Base-by-base conservation (phyloP, 768 basidiomycete genomes). In the Boletus pseudo-olivaceus region DNA sequence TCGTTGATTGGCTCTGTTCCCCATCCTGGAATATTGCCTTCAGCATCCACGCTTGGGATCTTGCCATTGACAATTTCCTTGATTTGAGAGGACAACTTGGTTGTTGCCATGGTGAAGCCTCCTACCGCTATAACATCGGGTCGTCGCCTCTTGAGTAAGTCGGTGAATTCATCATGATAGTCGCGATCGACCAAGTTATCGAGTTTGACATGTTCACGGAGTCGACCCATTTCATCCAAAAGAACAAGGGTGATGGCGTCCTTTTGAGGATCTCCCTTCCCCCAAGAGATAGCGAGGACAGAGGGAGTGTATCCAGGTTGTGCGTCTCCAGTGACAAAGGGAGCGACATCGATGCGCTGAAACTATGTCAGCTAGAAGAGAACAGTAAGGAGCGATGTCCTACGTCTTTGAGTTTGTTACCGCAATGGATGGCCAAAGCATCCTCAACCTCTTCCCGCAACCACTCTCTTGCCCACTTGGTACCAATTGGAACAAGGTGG, bases 251-350 rank as follows among this genome's bases (percentile, higher is more conserved):
- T 82, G 51, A 98, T 88, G 7, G 87, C 85, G 69, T 99, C 96
- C 64, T 89, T 90, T 63, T 88, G 85, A 37, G 93, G 91, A 62
- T 97, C 94, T 35, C 97, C 97, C 72, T 90, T 88, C 35, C 97
- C 97, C 86, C 93, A 94, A 7, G 95, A 96, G 53, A 96, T 71
- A 4, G 95, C 91, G 39, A 99, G 79, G 20, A 98, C 93, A 20
- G 86, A 78, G 45, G 94, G 72, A 38, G 81, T 75, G 64, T 91
- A 83, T 12, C 90, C 93, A 49, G 78, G 73, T 52, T 82, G 84
- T 74, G 89, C 82, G 7, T 80, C 79, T 1, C 76, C 71, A 5
- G 81, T 81, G 26, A 72, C 67, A 62, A 82, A 94, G 1, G 95
- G 90, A 7, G 87, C 88, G 9, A 88, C 83, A 65, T 95, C 87